Conservation (phyloP, 73 alveolate genomes). For the Tetrahymena malaccensis region DNA sequence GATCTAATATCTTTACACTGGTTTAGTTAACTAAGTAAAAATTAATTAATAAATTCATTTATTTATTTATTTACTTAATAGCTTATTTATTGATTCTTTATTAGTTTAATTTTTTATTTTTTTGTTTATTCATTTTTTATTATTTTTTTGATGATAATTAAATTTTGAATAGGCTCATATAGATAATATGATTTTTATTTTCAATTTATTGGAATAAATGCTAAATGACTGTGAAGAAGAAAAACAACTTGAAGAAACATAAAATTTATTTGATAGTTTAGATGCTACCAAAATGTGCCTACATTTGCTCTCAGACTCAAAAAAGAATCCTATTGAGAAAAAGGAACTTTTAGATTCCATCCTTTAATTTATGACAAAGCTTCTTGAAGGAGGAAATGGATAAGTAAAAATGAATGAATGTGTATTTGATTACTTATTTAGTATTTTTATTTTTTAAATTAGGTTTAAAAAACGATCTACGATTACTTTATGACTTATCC, state of each 20-base stretch:
- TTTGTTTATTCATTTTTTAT: too few relatives aligned
- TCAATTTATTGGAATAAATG: slow-evolving; percentile 19
- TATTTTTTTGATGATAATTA: too few relatives aligned
- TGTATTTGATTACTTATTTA: neutral
- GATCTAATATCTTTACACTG: slow-evolving; percentile 6
- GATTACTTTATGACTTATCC: slow-evolving; percentile 16
- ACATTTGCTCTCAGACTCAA: slow-evolving; percentile 23
- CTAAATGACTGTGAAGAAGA: neutral
- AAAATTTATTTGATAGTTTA: slow-evolving; percentile 13
- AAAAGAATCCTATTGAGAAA: slow-evolving; percentile 14
- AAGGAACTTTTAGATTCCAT: slow-evolving; percentile 19
- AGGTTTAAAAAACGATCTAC: slow-evolving; percentile 18
- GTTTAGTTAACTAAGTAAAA: neutral
- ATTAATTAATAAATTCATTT: neutral
- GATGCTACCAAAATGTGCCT: slow-evolving; percentile 30
- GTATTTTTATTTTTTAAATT: neutral
- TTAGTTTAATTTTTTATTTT: too few relatives aligned
- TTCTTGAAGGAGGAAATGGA: slow-evolving; percentile 24
- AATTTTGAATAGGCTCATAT: neutral
- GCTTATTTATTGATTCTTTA: too few relatives aligned
- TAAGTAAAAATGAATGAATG: neutral
- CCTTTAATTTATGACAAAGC: slow-evolving; percentile 6
- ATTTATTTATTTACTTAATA: too few relatives aligned
- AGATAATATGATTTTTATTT: slow-evolving; percentile 16
- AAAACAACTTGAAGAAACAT: slow-evolving; percentile 6